Base-by-base conservation (phyloP, 2,329 filamentous ascomycete genomes). In the Mariannaea elegans region DNA sequence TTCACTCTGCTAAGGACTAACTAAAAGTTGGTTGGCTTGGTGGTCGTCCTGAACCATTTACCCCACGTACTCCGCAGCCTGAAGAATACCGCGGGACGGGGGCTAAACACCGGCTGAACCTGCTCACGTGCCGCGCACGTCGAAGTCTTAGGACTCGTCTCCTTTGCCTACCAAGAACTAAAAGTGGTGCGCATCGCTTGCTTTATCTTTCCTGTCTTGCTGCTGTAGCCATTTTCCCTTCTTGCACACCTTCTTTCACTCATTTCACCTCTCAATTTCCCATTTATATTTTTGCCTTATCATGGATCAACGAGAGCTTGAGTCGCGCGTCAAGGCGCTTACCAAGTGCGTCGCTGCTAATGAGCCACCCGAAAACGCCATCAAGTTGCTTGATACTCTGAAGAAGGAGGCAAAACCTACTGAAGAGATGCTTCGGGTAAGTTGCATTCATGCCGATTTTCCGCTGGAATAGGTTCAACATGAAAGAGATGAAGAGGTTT, bases 261-360 rank as follows among this genome's bases (percentile, higher is more conserved):
- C 13, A n/a, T 41, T 34, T 27, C 44, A 29, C 32, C 21, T 9
- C 13, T 18, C 23, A 56, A 50, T 50, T 63, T 67, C 18, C 18
- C 7, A n/a, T 21, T 21, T 27, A 14, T 13, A 38, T 24, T 48
- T 24, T 44, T 34, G 65, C 21, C 62, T 63, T 36, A 49, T 51
- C 51, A 93, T 97, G 90, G 90, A 97, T 71, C 86, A 89, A 72
- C 92, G 92, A 78, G 91, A 94, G 73, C 90, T 97, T 55, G 87
- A 90, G 70, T 81, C 88, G 71, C 89, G 88, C 77, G 88, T 93
- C 72, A 90, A 92, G 79, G 87, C 90, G 73, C 85, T 98, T 72
- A 87, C 85, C 69, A 97, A 97, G 80, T 92, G 92, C 21, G 83
- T 92, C 41, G 81, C 83, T 45, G 87, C 88, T 56, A 91, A 91